Percentiles rank a stretch among this genome's conserved stretches.
Evolutionary conservation across 495 filamentous ascomycete species (phyloP).

Genomic region (Penicillium daleae): DNA sequence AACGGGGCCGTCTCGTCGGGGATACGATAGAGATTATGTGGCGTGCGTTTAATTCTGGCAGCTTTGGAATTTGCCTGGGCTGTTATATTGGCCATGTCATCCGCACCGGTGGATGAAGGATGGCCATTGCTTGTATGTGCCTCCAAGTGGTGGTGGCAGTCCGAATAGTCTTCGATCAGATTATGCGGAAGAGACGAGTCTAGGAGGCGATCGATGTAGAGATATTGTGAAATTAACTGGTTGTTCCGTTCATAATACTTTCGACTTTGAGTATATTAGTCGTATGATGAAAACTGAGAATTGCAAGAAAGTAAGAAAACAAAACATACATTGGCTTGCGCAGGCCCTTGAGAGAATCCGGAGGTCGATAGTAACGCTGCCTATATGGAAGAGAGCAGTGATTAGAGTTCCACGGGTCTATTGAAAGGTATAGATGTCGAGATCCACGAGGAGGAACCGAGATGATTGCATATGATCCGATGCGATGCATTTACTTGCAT

Average conservation of each 20-base stretch:
- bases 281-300: neutral
- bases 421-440: neutral
- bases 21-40: constrained; percentile 78
- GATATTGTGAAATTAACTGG: constrained; percentile 79
- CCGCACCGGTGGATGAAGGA: neutral
- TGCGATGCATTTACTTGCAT: neutral
- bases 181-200: constrained; percentile 86
- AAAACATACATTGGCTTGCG: constrained; percentile 35
- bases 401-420: neutral
- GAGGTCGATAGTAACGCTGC: constrained; percentile 40
- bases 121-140: constrained; percentile 19
- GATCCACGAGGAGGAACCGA: too few relatives aligned
- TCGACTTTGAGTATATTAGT: constrained; percentile 42
- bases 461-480: neutral
- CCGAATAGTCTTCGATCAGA: constrained; percentile 79
- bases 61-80: constrained; percentile 10
- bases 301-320: neutral
- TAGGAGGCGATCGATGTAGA: constrained; percentile 88
- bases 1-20: constrained; percentile 72
- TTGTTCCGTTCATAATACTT: constrained; percentile 87
- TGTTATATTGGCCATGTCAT: constrained; percentile 16
- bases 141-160: constrained; percentile 26
- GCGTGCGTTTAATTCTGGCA: constrained; percentile 72
- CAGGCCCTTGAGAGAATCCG: constrained; percentile 33
- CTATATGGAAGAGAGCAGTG: constrained; percentile 13